Evolutionary conservation across 805 yeast species (phyloP).

Genomic region (Candida piceae): DNA sequence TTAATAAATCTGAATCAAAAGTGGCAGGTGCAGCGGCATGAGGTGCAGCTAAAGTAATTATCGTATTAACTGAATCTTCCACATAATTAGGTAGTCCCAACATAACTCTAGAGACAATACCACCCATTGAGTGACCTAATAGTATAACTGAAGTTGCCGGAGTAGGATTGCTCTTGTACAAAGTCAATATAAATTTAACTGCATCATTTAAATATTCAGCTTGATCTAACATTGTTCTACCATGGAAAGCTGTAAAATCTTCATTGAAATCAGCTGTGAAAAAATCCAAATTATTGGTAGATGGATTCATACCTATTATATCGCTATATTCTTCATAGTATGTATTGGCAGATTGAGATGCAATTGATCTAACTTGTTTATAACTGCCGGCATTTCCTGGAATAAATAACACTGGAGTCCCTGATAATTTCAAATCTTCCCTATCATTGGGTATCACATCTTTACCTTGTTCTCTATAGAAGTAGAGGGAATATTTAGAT

Average conservation of each 20-base stretch:
- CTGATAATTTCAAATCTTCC: conserved; percentile 36
- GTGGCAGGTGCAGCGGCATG: conserved; percentile 91
- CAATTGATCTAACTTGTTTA: conserved; percentile 86
- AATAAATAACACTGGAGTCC: conserved; percentile 85
- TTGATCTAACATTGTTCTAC: conserved; percentile 87
- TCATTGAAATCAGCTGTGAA: conserved; percentile 93
- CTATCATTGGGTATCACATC: conserved; percentile 50
- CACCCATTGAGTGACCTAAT: conserved; percentile 96
- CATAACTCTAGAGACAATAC: conserved; percentile 85
- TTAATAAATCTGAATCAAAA: conserved; percentile 81
- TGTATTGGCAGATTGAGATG: conserved; percentile 65
- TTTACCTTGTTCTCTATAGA: conserved; percentile 78
- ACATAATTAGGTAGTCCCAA: conserved; percentile 72
- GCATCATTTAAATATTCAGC: conserved; percentile 93
- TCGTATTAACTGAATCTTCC: conserved; percentile 71
- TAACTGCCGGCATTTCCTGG: conserved; percentile 98
- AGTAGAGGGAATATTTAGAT: conserved; percentile 74
- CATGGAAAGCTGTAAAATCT: conserved; percentile 95
- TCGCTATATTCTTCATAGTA: conserved; percentile 35
- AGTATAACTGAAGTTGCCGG: conserved; percentile 60
- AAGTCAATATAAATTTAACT: conserved; percentile 61
- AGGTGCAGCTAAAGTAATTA: conserved; percentile 84
- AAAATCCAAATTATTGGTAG: conserved; percentile 60
- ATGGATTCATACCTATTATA: conserved; percentile 24
- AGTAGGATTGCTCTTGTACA: conserved; percentile 41